Evolutionary conservation across 495 filamentous ascomycete species (phyloP), one percentile per base, ranked within the genome.

Genomic region (Tuber borchii): DNA sequence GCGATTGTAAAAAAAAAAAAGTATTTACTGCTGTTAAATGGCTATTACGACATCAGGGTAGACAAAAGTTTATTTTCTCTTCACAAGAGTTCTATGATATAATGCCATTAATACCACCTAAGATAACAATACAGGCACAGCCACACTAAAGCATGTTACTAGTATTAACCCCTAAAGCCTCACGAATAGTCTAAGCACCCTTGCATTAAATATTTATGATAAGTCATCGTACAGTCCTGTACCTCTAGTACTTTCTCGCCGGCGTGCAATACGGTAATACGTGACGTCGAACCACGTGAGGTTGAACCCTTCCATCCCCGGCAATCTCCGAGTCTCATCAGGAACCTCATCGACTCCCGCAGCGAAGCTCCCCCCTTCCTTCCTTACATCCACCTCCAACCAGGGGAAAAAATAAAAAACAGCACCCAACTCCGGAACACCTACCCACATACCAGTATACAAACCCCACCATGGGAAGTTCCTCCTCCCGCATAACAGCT

Each of bases 1-100:
- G 76, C 85, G 42, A 88, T 88, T 86, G 82, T 82, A 72, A 40
- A 72, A 65, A 46, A 45, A 16, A 45, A 45, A 46, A 46, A 34
- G 26, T 31, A 65, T 65, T 16, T 65, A 26, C 14, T 17, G 5
- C 56, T 65, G 26, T 8, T 65, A 65, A 26, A 17, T 8, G 26
- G 14, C 26, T 34, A 34, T 26, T 65, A 16, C 16, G 26, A 34
- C 17, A 65, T 65, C 26, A 7, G 26, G 56, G 14, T 65, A 65
- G 26, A 65, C 4, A 65, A 65, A 65, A 65, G 56, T 65, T 34
- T 6, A 65, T 17, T n/a, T 34, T 16, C 26, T 65, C 26, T 65
- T 31, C 26, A 65, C 56, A 20, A 26, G 48, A 56, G 48, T 56
- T 10, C 22, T 14, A 26, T 26, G n/a, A 56, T 14, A 56, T 8